Evolutionary conservation across 202 grass and related monocot species (phyloP).

Genomic region (Schoenoplectus triqueter): DNA sequence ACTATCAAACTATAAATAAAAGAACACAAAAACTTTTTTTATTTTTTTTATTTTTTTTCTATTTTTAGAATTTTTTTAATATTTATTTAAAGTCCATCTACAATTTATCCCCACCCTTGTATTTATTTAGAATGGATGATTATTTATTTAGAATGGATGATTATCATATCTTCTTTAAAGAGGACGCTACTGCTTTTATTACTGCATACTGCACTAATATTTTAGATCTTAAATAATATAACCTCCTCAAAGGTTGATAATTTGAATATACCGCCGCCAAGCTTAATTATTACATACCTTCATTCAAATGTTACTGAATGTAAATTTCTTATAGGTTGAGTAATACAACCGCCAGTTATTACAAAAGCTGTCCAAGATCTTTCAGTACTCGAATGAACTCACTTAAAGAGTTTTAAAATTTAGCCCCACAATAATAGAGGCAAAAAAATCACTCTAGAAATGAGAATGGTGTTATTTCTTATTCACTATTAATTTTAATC

Average conservation of each 20-base stretch:
- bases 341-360: slow-evolving; percentile 6
- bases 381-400: not conserved
- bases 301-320: not conserved
- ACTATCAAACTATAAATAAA: no score
- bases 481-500: slow-evolving; percentile 38
- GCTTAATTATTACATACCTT: not conserved
- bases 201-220: no score
- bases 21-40: no score
- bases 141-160: no score
- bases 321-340: not conserved
- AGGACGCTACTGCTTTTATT: no score
- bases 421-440: slow-evolving; percentile 34
- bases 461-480: slow-evolving; percentile 5
- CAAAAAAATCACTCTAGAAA: slow-evolving; percentile 37
- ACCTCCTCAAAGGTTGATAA: not conserved
- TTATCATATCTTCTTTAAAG: no score
- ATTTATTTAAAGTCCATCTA: no score
- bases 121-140: no score
- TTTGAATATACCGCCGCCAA: not conserved
- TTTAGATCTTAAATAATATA: not conserved
- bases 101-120: no score
- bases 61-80: no score
- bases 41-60: no score
- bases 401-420: not conserved
- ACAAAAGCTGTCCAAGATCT: not conserved